Conservation (phyloP, 2,329 filamentous ascomycete species). For the Diaporthe sp. region DNA sequence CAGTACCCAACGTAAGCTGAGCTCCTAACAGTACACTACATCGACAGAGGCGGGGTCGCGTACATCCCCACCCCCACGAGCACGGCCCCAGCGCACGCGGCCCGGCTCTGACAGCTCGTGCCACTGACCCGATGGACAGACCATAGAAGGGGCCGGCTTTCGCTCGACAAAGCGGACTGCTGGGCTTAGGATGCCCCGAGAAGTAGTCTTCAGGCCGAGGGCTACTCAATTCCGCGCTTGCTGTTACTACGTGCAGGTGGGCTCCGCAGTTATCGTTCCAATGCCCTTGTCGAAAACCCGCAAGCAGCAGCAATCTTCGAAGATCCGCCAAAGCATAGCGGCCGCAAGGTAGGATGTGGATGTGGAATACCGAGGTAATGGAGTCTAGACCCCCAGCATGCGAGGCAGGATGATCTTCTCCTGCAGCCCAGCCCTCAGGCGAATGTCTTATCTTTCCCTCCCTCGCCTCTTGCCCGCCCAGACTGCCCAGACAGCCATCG, state of each 20-base stretch:
- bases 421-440: conserved; percentile 13
- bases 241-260: neutral
- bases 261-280: neutral
- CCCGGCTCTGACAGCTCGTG: neutral
- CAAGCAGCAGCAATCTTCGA: neutral
- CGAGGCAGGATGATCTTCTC: neutral
- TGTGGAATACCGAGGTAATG: neutral
- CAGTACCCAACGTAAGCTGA: neutral
- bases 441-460: conserved; percentile 22
- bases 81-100: neutral
- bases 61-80: conserved; percentile 6
- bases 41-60: conserved; percentile 2
- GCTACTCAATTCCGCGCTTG: neutral
- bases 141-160: neutral
- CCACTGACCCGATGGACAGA: neutral
- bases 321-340: neutral
- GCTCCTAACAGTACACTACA: neutral
- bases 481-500: conserved; percentile 27
- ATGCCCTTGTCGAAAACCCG: neutral
- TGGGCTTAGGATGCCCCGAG: neutral
- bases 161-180: neutral
- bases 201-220: neutral
- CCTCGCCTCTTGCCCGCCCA: conserved; percentile 28
- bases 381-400: neutral
- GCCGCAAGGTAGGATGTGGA: neutral